Conservation (phyloP, 2,329 filamentous ascomycete species). For the Phyllosticta capitalensis region DNA sequence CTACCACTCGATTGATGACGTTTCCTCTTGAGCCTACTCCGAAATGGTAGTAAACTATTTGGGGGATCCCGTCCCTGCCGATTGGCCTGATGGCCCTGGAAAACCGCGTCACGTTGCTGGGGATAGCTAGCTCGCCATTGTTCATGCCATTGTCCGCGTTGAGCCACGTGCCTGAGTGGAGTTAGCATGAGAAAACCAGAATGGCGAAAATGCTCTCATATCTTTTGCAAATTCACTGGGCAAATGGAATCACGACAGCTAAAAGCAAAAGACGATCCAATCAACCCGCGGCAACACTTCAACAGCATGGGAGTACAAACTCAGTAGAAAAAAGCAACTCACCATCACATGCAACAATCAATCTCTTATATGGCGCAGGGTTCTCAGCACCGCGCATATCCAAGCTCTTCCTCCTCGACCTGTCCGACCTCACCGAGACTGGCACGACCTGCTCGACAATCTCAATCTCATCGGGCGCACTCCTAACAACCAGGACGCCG, state of each 20-base stretch:
- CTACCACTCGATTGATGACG: conserved; percentile 12
- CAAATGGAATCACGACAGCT: neutral
- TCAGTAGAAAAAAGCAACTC: conserved; percentile 7
- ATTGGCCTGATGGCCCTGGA: conserved; percentile 26
- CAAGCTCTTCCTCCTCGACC: conserved; percentile 3
- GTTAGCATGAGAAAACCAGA: neutral
- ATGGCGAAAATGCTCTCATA: neutral
- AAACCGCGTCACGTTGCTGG: conserved; percentile 34
- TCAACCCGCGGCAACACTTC: too few species aligned
- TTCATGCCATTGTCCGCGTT: conserved; percentile 39
- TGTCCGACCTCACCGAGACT: neutral
- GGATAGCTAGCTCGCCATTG: conserved; percentile 27
- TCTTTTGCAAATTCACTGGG: too few species aligned
- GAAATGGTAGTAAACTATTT: conserved; percentile 34
- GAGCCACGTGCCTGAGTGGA: conserved; percentile 34
- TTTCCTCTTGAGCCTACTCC: conserved; percentile 27
- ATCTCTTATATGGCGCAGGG: conserved; percentile 19
- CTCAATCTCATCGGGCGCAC: conserved; percentile 6
- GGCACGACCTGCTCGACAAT: conserved; percentile 6
- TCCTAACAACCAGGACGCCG: conserved; percentile 2
- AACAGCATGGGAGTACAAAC: neutral
- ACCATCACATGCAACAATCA: conserved; percentile 33
- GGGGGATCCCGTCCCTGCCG: conserved; percentile 21
- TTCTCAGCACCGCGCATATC: conserved; percentile 8
- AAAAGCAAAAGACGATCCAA: neutral